Percentiles rank a stretch among this genome's conserved stretches.
Conservation (phyloP, 2,329 filamentous ascomycete species). For the Rhynchosporium graminicola region DNA sequence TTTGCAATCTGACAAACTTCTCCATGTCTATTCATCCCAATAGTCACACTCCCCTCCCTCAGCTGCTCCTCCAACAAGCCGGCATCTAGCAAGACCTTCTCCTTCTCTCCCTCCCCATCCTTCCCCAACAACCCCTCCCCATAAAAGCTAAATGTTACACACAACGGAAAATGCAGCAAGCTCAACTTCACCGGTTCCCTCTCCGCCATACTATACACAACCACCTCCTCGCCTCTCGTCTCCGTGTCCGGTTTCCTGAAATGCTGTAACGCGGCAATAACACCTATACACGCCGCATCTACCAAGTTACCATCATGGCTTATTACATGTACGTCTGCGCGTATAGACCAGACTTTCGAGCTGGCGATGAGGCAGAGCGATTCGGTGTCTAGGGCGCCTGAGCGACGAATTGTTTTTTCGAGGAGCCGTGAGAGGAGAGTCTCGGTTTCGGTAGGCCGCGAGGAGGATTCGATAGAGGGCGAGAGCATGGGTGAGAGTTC, state of each 20-base stretch:
- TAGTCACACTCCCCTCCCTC: constrained; percentile 70
- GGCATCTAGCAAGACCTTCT: constrained; percentile 71
- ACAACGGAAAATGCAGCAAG: constrained; percentile 89
- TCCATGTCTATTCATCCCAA: constrained; percentile 55
- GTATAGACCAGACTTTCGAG: constrained; percentile 86
- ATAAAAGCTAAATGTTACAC: constrained; percentile 86
- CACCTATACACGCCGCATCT: constrained; percentile 81
- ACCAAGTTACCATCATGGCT: constrained; percentile 89
- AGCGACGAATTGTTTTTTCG: constrained; percentile 91
- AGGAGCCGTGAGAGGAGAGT: constrained; percentile 83
- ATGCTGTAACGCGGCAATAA: constrained; percentile 85
- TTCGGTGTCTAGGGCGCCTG: constrained; percentile 90
- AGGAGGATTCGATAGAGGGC: constrained; percentile 82
- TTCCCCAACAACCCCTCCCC: constrained; percentile 42
- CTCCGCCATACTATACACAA: constrained; percentile 80
- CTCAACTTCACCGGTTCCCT: constrained; percentile 87
- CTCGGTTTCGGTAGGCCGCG: constrained; percentile 80
- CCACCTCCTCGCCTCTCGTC: constrained; percentile 81
- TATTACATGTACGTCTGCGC: constrained; percentile 88
- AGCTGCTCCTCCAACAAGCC: constrained; percentile 76
- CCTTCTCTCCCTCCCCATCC: constrained; percentile 68
- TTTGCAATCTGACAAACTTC: constrained; percentile 64
- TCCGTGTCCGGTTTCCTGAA: constrained; percentile 88
- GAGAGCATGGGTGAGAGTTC: constrained; percentile 92
- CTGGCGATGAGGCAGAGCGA: constrained; percentile 92